Evolutionary conservation across 73 alveolate species (phyloP), one percentile per base, ranked within the genome.

Genomic region (Tetrahymena elliotti): DNA sequence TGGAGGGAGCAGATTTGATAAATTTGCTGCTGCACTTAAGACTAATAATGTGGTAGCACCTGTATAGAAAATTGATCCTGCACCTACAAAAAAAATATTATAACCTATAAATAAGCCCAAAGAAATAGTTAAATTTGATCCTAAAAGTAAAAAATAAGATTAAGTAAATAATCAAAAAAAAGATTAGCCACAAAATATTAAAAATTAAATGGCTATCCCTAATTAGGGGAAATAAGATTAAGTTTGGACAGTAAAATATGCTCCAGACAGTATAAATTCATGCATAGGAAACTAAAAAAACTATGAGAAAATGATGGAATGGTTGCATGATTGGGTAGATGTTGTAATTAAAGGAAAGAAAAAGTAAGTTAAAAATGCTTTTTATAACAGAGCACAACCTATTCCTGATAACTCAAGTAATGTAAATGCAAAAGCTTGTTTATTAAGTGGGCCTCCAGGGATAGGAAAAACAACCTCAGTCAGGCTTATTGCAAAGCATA

Each of bases 361-460:
- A 94, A 98, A 98, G 95, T 96, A 98, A 96, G 95, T 96, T 11
- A 96, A 93, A 27, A 52, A 34, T 93, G 7, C 53, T 33, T 84
- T 47, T n/a, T 33, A 47, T 12, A 94, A 93, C 24, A 40, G 68
- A 96, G 97, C 35, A 94, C 97, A 95, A 96, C 96, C 35, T 94
- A 95, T 88, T 93, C 98, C 97, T 39, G 94, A 82, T 93, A 97
- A 94, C 83, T 92, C 93, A 96, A 98, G 35, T 40, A 99, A 98
- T 94, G 93, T 96, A 0, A 98, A 99, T 96, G 99, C 99, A 22
- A 94, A 97, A 93, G 99, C 99, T 22, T 98, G 98, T 27, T 96
- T 99, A 53, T 95, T 99, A n/a, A 96, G 99, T 5, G 99, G 99
- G 0, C 99, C 99, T 83, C 99, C 99, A 22, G 99, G 99, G 12